These are phyloP conservation scores for Quercus engelmannii DNA, from an alignment of 306 rosid species.

Conservation along the genomic window DNA sequence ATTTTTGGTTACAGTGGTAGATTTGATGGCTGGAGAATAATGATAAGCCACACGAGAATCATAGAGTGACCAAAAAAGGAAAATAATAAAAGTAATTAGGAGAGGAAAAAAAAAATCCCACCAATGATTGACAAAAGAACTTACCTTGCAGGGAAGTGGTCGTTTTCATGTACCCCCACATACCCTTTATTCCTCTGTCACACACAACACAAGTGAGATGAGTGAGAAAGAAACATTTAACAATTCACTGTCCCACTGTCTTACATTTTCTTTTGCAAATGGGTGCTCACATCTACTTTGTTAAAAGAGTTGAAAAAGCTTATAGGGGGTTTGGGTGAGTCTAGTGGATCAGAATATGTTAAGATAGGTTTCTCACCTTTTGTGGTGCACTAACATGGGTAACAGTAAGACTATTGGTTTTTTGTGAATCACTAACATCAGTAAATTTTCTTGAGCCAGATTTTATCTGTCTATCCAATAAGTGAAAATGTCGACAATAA, in stretches of 20 bases:
- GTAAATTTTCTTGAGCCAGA: no score
- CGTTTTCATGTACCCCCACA: conserved; percentile 25
- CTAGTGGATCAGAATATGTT: conserved; percentile 57
- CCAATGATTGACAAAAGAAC: conserved; percentile 39
- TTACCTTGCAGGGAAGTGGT: conserved; percentile 30
- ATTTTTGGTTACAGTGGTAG: conserved; percentile 2
- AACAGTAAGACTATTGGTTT: no score
- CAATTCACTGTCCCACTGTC: background rate
- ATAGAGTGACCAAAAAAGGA: conserved; percentile 29
- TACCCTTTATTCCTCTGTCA: conserved; percentile 32
- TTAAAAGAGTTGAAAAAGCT: conserved; percentile 25
- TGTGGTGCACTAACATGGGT: no score
- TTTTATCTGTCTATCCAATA: no score
- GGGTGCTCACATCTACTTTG: conserved; percentile 51
- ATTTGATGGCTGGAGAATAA: conserved; percentile 32
- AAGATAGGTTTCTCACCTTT: no score
- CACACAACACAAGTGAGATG: conserved; percentile 21
- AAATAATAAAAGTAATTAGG: conserved; percentile 11
- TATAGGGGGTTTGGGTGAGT: conserved; percentile 33
- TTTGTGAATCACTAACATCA: no score
- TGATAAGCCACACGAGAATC: conserved; percentile 22
- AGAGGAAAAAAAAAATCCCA: conserved; percentile 20
- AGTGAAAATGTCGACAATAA: no score
- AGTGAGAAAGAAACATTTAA: background rate
- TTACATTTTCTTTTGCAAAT: background rate